phyloP scores from a whole-genome alignment of 148 eudicot genomes.

The Chenopodium suecicum region DNA sequence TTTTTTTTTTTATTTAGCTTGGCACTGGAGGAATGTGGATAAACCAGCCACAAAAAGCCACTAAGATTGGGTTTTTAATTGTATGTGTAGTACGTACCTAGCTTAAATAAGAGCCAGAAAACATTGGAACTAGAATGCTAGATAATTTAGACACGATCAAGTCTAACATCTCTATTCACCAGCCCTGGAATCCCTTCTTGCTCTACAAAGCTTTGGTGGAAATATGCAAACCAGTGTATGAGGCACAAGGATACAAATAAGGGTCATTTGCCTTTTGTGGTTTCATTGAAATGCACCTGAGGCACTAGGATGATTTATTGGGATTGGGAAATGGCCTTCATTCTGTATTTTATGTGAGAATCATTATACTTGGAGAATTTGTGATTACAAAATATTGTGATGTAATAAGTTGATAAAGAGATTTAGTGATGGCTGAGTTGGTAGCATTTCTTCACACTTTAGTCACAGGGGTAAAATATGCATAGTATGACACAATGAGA shows the following conservation, averaged over 20 bases:
- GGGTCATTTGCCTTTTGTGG: no score
- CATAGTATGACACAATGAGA: background rate
- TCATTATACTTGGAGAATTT: background rate
- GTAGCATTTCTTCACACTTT: background rate
- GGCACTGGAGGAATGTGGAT: background rate
- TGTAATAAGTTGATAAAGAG: background rate
- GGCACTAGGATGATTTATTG: background rate
- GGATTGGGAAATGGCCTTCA: background rate
- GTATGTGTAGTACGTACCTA: background rate
- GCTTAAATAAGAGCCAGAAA: no score
- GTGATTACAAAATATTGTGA: background rate
- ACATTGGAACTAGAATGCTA: no score
- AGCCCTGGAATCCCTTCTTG: background rate
- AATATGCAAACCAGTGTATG: background rate
- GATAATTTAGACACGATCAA: background rate
- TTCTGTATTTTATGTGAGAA: background rate
- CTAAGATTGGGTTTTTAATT: background rate
- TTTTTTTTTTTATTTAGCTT: background rate
- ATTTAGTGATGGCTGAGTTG: conserved; percentile 12
- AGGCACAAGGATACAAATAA: no score
- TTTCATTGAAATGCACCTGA: no score
- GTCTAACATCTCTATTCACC: background rate
- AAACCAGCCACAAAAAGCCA: background rate
- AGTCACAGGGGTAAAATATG: background rate
- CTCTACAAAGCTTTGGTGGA: background rate